These are phyloP conservation scores for Xylaria arbuscula DNA, from an alignment of 2,329 filamentous ascomycete species.

Conservation along the genomic window DNA sequence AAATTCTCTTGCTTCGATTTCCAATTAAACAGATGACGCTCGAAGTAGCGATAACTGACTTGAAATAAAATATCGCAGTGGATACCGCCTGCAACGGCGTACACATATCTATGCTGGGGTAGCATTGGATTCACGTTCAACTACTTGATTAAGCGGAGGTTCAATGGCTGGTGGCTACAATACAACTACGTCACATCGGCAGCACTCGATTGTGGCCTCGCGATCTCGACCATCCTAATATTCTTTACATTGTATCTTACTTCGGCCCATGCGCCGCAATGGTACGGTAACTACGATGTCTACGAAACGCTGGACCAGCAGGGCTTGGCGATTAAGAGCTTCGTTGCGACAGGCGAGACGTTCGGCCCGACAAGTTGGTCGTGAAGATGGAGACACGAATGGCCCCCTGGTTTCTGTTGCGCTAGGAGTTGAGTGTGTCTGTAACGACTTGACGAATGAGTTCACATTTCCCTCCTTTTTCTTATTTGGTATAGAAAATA, in stretches of 20 bases:
- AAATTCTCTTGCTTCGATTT: not conserved
- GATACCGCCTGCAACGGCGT: constrained; percentile 75
- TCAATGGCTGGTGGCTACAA: constrained; percentile 79
- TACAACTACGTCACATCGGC: constrained; percentile 83
- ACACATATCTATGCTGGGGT: constrained; percentile 79
- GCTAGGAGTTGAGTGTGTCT: not conserved
- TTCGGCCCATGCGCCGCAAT: constrained; percentile 63
- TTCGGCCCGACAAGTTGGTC: constrained; percentile 65
- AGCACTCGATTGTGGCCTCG: constrained; percentile 75
- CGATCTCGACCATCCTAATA: constrained; percentile 73
- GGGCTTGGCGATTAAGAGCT: constrained; percentile 57
- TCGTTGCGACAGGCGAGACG: constrained; percentile 56
- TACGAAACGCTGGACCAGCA: constrained; percentile 60
- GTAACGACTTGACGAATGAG: not conserved
- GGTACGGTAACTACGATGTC: constrained; percentile 70
- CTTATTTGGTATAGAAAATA: not conserved
- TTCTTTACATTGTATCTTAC: constrained; percentile 76
- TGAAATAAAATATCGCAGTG: constrained; percentile 46
- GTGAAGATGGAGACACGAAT: constrained; percentile 40
- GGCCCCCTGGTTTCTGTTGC: not conserved
- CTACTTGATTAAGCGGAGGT: constrained; percentile 72
- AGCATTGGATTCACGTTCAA: constrained; percentile 76
- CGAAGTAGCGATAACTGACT: not conserved
- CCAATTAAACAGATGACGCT: not conserved
- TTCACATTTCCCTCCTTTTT: not conserved